Evolutionary conservation across 495 filamentous ascomycete species (phyloP).

Genomic region (Lindgomyces ingoldianus): DNA sequence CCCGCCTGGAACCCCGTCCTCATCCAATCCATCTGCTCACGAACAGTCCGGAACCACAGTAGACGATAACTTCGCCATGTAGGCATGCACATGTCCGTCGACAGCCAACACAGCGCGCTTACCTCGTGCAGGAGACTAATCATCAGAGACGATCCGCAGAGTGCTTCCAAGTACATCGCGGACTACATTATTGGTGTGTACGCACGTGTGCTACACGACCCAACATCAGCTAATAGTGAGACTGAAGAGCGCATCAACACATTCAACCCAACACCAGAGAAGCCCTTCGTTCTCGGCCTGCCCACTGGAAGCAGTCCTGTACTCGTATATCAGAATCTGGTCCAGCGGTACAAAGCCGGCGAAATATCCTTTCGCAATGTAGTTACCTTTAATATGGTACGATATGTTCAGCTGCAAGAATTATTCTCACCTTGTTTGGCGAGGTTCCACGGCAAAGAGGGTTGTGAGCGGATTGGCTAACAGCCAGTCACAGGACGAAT

Average conservation of each 20-base stretch:
- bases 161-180: slow-evolving; percentile 72
- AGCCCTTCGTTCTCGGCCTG: slow-evolving; percentile 80
- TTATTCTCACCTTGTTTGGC: slow-evolving; percentile 22
- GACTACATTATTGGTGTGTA: slow-evolving; percentile 76
- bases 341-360: slow-evolving; percentile 72
- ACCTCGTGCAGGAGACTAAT: slow-evolving; percentile 70
- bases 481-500: slow-evolving; percentile 66
- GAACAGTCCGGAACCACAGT: neutral
- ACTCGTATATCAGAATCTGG: slow-evolving; percentile 74
- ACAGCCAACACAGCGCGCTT: slow-evolving; percentile 7
- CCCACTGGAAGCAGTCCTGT: slow-evolving; percentile 81
- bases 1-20: neutral
- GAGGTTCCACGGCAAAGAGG: slow-evolving; percentile 11
- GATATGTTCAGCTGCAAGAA: slow-evolving; percentile 13
- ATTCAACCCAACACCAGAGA: slow-evolving; percentile 67
- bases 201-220: slow-evolving; percentile 20
- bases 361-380: slow-evolving; percentile 85
- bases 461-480: slow-evolving; percentile 10
- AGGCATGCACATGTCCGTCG: slow-evolving; percentile 21
- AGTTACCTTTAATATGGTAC: slow-evolving; percentile 89
- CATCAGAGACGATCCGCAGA: slow-evolving; percentile 67
- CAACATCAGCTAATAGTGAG: slow-evolving; percentile 16
- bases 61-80: slow-evolving; percentile 26
- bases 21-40: neutral
- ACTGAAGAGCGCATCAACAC: slow-evolving; percentile 64